phyloP scores from a whole-genome alignment of 352 stramenopile genomes.

The Pythium aquatile region DNA sequence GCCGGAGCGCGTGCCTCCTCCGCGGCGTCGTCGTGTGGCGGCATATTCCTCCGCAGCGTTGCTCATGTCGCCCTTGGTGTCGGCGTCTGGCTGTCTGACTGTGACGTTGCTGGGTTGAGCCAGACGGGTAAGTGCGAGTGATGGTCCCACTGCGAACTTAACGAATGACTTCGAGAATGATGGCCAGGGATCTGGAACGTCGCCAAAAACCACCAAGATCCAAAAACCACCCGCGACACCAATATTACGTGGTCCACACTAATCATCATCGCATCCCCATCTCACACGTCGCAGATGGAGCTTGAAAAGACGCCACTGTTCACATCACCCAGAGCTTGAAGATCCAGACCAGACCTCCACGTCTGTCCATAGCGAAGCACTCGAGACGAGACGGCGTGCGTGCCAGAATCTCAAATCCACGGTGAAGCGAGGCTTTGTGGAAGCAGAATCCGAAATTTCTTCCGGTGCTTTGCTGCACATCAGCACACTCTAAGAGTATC shows the following conservation, averaged over 20 bases:
- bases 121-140: constrained; percentile 3
- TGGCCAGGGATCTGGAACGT: not conserved
- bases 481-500: not conserved
- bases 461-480: constrained; percentile 4
- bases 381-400: not conserved
- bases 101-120: constrained; percentile 2
- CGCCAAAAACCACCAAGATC: constrained; percentile 6
- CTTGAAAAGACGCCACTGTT: not conserved
- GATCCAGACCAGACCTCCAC: not conserved
- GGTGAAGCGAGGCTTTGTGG: not conserved
- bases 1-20: not conserved
- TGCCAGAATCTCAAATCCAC: not conserved
- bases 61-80: not conserved
- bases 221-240: constrained; percentile 9
- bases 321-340: not conserved
- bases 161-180: constrained; percentile 24
- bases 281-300: constrained; percentile 1
- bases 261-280: constrained; percentile 2
- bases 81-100: not conserved
- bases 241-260: not conserved
- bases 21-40: not conserved
- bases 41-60: not conserved
- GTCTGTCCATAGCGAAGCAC: not conserved
- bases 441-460: not conserved
- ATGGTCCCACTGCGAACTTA: constrained; percentile 10